phyloP scores from a whole-genome alignment of 2,329 filamentous ascomycete species.

The Drechslerella dactyloides region DNA sequence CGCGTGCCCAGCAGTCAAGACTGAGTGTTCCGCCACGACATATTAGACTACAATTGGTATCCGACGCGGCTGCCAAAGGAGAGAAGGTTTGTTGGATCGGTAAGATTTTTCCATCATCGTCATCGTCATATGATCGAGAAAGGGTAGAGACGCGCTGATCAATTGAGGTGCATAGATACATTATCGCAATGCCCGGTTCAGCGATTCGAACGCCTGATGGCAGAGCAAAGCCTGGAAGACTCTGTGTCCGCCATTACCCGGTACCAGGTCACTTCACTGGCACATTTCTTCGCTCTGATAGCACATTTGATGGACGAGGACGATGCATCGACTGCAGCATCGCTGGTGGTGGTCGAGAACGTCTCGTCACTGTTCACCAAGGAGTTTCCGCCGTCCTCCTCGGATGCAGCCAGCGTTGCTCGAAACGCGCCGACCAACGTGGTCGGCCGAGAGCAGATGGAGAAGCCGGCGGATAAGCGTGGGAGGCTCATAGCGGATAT shows the following conservation, averaged over 20 bases:
- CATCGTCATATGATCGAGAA: too few species aligned
- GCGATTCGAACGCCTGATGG: conserved; percentile 21
- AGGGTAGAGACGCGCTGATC: background rate
- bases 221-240: conserved; percentile 17
- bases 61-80: conserved; percentile 50
- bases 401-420: conserved; percentile 20
- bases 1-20: background rate
- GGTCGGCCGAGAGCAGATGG: conserved; percentile 1
- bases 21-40: background rate
- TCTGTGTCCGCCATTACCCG: conserved; percentile 34
- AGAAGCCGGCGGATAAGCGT: conserved; percentile 37
- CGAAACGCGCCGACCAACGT: conserved; percentile 10
- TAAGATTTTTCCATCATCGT: conserved; percentile 4
- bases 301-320: conserved; percentile 38
- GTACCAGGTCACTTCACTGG: conserved; percentile 45
- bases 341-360: conserved; percentile 52
- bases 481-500: conserved; percentile 39
- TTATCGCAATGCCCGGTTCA: conserved; percentile 35
- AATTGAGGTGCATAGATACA: conserved; percentile 32
- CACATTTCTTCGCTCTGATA: conserved; percentile 53
- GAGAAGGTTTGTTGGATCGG: conserved; percentile 53
- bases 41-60: conserved; percentile 52
- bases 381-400: conserved; percentile 52
- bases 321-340: conserved; percentile 14
- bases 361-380: conserved; percentile 52